Evolutionary conservation across 257 asterid genomes (phyloP), one percentile per base, ranked within the genome.

Genomic region (Nicotiana otophora): DNA sequence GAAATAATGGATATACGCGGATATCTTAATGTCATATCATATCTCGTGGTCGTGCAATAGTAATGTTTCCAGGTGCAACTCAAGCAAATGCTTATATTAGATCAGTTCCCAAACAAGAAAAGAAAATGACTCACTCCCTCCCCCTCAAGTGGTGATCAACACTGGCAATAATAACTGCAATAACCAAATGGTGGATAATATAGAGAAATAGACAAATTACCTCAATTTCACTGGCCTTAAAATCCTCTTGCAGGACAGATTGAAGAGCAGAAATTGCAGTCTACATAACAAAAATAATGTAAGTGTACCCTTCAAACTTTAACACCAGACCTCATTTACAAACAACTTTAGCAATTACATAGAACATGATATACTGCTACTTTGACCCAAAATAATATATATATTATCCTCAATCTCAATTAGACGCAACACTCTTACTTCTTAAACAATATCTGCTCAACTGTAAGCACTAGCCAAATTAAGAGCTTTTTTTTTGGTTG

Each of bases 171-270:
- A 3, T 70, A 12, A 31, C 20, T 17, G 77, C 30, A 69, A 51
- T 23, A 68, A 23, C 39, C 48, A 66, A 51, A 36, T 33, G 62
- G 33, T 11, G 5, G 39, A 46, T 34, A 48, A 46, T 34, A 48
- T 3, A 30, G 28, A 48, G 63, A 62, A 14, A 19, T 5, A 64
- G 61, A 82, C 74, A 58, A 83, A 8, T 58, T 92, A 95, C 99
- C 99, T 96, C 99, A 82, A 96, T 96, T 87, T 96, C 99, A 87
- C 89, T 96, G 84, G 99, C 97, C 91, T 94, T 96, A 88, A 95
- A 95, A 89, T 95, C 99, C 86, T 96, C 99, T 86, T 96, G 99
- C 16, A 96, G 94, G 80, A 96, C 98, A 75, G 99, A 96, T 80
- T 96, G 99, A 84, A 96, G 90, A 81, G 99, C 99, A 64, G 98